Evolutionary conservation across 1,284 basidiomycete species (phyloP).

Genomic region (Microbotryum lychnidis-dioicae): DNA sequence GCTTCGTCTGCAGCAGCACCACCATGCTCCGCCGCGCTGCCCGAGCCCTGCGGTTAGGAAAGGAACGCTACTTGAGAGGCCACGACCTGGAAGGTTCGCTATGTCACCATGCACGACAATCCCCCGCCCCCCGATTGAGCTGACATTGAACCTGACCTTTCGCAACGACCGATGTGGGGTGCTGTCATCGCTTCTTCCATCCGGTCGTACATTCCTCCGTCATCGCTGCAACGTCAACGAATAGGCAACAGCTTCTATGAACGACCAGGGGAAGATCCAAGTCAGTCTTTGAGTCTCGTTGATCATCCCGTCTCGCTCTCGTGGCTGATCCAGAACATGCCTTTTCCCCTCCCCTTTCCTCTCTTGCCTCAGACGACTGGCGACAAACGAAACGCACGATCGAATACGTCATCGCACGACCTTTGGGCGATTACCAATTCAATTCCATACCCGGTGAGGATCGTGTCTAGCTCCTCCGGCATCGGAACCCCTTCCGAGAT

Average conservation of each 20-base stretch:
- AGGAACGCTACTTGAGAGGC: constrained; percentile 21
- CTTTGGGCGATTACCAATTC: constrained; percentile 23
- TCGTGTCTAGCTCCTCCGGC: background rate
- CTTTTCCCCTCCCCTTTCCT: background rate
- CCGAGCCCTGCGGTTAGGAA: constrained; percentile 17
- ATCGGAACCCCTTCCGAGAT: background rate
- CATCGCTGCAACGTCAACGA: background rate
- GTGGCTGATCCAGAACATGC: background rate
- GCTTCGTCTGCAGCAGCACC: too few species aligned
- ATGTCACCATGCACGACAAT: too few species aligned
- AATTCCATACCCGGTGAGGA: constrained; percentile 15
- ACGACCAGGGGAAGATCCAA: constrained; percentile 5
- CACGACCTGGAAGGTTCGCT: constrained; percentile 23
- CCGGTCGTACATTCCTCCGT: too few species aligned
- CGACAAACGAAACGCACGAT: constrained; percentile 23
- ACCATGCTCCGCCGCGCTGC: constrained; percentile 11
- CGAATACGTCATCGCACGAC: constrained; percentile 16
- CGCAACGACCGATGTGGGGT: background rate
- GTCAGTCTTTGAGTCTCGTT: background rate
- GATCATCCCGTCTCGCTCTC: too few species aligned
- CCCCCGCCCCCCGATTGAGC: background rate
- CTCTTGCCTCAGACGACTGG: constrained; percentile 17
- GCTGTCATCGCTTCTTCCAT: too few species aligned
- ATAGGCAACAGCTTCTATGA: constrained; percentile 29
- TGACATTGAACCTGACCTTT: background rate